Conservation (phyloP, 108 stramenopile species). For the Parietichytrium sp. region DNA sequence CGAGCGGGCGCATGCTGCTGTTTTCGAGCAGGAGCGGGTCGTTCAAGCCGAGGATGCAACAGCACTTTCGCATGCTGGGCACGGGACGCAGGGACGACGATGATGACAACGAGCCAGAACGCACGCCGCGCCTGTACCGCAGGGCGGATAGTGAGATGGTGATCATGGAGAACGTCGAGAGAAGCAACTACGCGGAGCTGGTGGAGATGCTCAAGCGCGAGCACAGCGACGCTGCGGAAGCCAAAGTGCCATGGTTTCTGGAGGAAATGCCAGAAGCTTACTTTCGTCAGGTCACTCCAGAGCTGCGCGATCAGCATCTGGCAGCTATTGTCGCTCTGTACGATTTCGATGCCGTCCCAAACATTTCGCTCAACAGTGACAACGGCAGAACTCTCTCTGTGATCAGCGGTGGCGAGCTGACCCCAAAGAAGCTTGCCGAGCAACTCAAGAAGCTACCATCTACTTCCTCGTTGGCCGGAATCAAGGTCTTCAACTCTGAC, state of each 20-base stretch:
- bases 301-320: slow-evolving; percentile 89
- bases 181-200: slow-evolving; percentile 25
- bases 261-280: slow-evolving; percentile 81
- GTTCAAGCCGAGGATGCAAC: no score
- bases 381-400: slow-evolving; percentile 62
- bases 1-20: no score
- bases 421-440: slow-evolving; percentile 70
- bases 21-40: no score
- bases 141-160: slow-evolving; percentile 26
- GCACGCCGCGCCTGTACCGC: neutral
- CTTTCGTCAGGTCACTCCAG: slow-evolving; percentile 84
- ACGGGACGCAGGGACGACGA: no score
- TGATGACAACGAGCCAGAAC: neutral
- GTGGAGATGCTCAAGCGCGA: slow-evolving; percentile 35
- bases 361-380: neutral
- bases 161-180: slow-evolving; percentile 7
- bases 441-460: slow-evolving; percentile 75
- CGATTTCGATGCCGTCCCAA: slow-evolving; percentile 67
- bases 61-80: no score
- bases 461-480: slow-evolving; percentile 64
- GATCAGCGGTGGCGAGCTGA: slow-evolving; percentile 78
- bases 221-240: slow-evolving; percentile 19
- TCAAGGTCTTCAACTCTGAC: slow-evolving; percentile 80
- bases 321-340: slow-evolving; percentile 86
- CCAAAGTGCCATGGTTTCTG: slow-evolving; percentile 88